Base-by-base conservation (phyloP, 805 yeast genomes). In the Starmera dryadoides region DNA sequence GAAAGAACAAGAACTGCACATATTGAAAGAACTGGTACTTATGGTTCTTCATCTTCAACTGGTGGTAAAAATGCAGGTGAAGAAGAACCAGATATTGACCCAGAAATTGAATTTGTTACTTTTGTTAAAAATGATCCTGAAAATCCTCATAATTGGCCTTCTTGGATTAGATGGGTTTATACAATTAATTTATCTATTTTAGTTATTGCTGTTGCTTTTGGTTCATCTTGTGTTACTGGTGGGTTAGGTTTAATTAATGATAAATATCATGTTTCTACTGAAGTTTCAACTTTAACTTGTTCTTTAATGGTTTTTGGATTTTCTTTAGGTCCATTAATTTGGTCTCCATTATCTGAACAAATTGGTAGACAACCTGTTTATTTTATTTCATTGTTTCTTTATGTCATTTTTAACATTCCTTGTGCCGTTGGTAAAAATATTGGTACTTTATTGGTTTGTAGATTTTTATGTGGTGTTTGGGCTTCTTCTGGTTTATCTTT, bases 261-360 rank as follows among this genome's bases (percentile, higher is more conserved):
- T 12, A 71, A 77, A 50, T 86, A 70, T 58, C 63, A 77, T 44
- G 96, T 88, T 18, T 75, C 85, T 14, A 57, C 66, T 2, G 96
- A 85, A 58, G 96, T 87, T 17, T 77, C 96, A 9, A 80, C 78
- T 26, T 68, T 88, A 47, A 66, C 91, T 0, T 85, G 89, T 47
- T 85, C 96, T 1, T 63, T 88, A 28, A 87, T 86, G 95, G 96
- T 88, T 37, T 55, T 85, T 20, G 97, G 96, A 6, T 87, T 88
- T 55, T 72, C 89, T 19, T 70, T 86, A 22, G 96, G 96, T 33
- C 96, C 96, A 1, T 65, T 88, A 46, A 47, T 87, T 19, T 88
- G 95, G 94, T 85, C 95, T 12, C 96, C 96, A 10, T 64, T 87
- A 30, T 75, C 86, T 23, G 97, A 88, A 62, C 79, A 81, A 52